Percentiles rank a stretch among this genome's conserved stretches.
Evolutionary conservation across 2,329 filamentous ascomycete genomes (phyloP).

Genomic region (Exserohilum turcica): DNA sequence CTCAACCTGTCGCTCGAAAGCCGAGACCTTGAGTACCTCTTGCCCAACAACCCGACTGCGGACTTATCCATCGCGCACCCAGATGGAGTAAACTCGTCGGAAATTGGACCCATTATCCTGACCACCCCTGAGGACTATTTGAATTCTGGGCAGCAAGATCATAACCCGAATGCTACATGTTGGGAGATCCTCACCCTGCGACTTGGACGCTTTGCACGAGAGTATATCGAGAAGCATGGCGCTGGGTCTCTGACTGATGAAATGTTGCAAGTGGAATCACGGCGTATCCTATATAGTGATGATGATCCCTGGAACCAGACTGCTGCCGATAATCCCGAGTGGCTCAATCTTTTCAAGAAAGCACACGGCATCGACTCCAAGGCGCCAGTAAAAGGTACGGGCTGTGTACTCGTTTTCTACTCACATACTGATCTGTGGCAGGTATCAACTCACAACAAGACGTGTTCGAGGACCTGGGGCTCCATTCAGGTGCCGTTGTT

Average conservation of each 20-base stretch:
- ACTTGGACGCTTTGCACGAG: constrained; percentile 53
- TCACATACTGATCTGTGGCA: constrained; percentile 17
- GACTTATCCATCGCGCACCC: constrained; percentile 27
- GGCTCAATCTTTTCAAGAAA: constrained; percentile 57
- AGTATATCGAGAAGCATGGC: constrained; percentile 46
- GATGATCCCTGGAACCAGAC: constrained; percentile 57
- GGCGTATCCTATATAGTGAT: constrained; percentile 55
- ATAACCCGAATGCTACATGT: constrained; percentile 47
- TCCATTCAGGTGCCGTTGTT: constrained; percentile 26
- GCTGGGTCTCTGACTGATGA: constrained; percentile 52
- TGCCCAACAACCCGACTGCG: constrained; percentile 22
- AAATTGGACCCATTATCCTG: constrained; percentile 23
- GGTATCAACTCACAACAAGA: constrained; percentile 29
- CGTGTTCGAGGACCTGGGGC: constrained; percentile 43
- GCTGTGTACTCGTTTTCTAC: no score
- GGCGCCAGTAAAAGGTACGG: constrained; percentile 7
- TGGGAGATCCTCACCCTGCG: constrained; percentile 57
- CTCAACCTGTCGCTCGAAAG: constrained; percentile 19
- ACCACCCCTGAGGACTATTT: constrained; percentile 26
- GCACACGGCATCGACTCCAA: constrained; percentile 49
- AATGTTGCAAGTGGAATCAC: constrained; percentile 55
- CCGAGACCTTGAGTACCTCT: constrained; percentile 35
- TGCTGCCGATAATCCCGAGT: constrained; percentile 50
- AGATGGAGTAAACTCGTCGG: constrained; percentile 13
- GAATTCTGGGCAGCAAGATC: constrained; percentile 7